A percentile compares a stretch with the other conserved stretches of the same genome.
Conservation (phyloP, 2,329 filamentous ascomycete genomes). For the Fusarium sp. region DNA sequence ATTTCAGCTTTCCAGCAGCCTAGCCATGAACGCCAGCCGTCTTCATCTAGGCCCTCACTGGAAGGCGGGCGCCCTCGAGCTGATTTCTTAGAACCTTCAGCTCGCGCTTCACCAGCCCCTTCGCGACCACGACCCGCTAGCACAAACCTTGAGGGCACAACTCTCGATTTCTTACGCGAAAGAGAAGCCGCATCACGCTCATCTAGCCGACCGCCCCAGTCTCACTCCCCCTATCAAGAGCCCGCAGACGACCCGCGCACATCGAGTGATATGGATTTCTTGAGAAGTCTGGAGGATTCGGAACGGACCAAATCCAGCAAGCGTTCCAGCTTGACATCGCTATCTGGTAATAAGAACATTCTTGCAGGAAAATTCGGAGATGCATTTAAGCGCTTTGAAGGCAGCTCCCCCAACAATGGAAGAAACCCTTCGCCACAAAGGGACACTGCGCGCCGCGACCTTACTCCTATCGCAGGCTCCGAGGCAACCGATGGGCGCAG, state of each 20-base stretch:
- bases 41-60: conserved; percentile 45
- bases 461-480: conserved; percentile 81
- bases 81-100: conserved; percentile 43
- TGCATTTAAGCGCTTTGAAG: conserved; percentile 92
- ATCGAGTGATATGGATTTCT: conserved; percentile 83
- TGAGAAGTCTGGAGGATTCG: conserved; percentile 79
- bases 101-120: conserved; percentile 50
- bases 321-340: conserved; percentile 77
- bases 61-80: conserved; percentile 46
- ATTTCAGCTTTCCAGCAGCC: conserved; percentile 46
- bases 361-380: conserved; percentile 92
- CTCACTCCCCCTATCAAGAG: conserved; percentile 58
- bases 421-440: conserved; percentile 64
- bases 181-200: conserved; percentile 70
- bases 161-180: conserved; percentile 82
- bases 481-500: conserved; percentile 72
- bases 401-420: conserved; percentile 53
- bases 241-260: conserved; percentile 48
- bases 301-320: conserved; percentile 69
- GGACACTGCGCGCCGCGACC: conserved; percentile 61
- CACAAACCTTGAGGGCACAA: conserved; percentile 83
- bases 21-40: conserved; percentile 44
- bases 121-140: conserved; percentile 79
- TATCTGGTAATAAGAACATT: conserved; percentile 82
- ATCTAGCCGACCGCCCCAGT: conserved; percentile 48